These are phyloP conservation scores for Talaromyces thailandensis DNA, from an alignment of 495 filamentous ascomycete genomes.

Conservation along the genomic window DNA sequence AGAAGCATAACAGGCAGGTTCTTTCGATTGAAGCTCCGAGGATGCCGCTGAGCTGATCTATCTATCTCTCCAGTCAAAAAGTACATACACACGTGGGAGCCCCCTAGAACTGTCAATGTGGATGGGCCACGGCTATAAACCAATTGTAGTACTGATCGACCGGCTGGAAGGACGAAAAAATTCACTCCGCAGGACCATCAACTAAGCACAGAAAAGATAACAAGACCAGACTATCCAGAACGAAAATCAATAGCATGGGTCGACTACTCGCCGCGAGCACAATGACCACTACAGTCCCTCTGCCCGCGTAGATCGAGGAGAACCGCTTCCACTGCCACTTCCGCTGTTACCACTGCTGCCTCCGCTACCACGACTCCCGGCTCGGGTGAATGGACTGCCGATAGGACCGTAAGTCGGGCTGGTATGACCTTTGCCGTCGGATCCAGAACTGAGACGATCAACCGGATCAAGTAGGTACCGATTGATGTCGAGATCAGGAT, in stretches of 20 bases:
- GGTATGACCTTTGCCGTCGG: constrained; percentile 23
- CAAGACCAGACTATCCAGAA: neutral
- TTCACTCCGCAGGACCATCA: constrained; percentile 2
- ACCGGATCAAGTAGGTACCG: constrained; percentile 28
- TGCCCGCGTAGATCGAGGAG: constrained; percentile 30
- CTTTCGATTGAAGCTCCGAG: constrained; percentile 1
- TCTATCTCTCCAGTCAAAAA: constrained; percentile 5
- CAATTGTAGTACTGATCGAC: neutral
- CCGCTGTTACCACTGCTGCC: constrained; percentile 36
- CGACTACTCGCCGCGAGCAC: neutral
- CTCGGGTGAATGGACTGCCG: constrained; percentile 34
- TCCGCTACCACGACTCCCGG: constrained; percentile 35
- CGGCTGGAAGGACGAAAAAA: neutral
- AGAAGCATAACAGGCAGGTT: constrained; percentile 6
- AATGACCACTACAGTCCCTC: constrained; percentile 1
- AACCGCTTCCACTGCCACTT: constrained; percentile 17
- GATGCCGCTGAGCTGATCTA: neutral
- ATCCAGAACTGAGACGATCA: constrained; percentile 26
- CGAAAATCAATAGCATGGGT: neutral
- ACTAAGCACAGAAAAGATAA: neutral
- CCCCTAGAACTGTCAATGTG: neutral
- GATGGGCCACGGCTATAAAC: neutral
- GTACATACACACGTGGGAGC: neutral
- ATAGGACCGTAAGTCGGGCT: constrained; percentile 22
- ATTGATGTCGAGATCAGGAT: constrained; percentile 29